Base-by-base conservation (phyloP, 805 yeast genomes). In the Starmerella tilneyi region DNA sequence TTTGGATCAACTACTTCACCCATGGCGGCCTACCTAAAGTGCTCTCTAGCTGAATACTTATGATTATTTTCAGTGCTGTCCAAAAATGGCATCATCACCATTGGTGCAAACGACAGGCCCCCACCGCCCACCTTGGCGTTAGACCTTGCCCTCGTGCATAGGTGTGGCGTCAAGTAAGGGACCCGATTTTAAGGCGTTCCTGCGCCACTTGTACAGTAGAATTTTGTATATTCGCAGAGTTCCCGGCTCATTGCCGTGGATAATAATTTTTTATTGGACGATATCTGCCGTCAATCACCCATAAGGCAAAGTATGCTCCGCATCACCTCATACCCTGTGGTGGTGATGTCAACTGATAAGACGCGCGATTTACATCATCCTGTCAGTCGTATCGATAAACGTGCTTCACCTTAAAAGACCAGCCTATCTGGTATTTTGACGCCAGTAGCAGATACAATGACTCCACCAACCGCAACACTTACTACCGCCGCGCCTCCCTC, bases 251-350 rank as follows among this genome's bases (percentile, higher is more conserved):
- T n/a, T n/a, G n/a, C 11, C 27, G 27, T 8, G 27, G 27, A 24
- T 11, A 11, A 11, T 24, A 24, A 24, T 24, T 24, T 24, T 24
- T 24, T n/a, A n/a, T n/a, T n/a, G n/a, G n/a, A n/a, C n/a, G n/a
- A n/a, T n/a, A n/a, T n/a, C n/a, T n/a, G n/a, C n/a, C n/a, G n/a
- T n/a, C n/a, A n/a, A n/a, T n/a, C n/a, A n/a, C n/a, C n/a, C 35
- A 31, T 31, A 24, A 24, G 8, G 28, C 8, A 24, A 24, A 24
- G 28, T 9, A 12, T 28, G 31, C 19, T 4, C 11, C 7, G 7
- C 30, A 36, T 36, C 21, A 30, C 40, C 23, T 15, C 29, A 36
- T 36, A 36, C 20, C 40, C 40, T 36, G 30, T 23, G 40, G 40
- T 30, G 21, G 30, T 36, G 24, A 22, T 36, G 40, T 36, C 40